phyloP scores from a whole-genome alignment of 805 yeast species.

The Saturnispora zaruensis region DNA sequence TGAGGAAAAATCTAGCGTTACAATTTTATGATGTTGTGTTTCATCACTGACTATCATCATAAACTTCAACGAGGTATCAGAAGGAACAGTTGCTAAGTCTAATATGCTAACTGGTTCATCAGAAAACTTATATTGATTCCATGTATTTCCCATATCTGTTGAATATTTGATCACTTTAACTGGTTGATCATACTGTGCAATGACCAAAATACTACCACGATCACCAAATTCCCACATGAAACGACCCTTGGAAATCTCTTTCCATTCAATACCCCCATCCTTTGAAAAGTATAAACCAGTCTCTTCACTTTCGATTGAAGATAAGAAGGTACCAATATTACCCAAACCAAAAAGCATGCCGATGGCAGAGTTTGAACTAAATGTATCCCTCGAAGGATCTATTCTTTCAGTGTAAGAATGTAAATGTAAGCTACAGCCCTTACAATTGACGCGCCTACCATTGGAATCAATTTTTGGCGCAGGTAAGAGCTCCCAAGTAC shows the following conservation, averaged over 20 bases:
- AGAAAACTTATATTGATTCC: constrained; percentile 60
- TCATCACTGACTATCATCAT: constrained; percentile 50
- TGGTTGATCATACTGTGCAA: constrained; percentile 49
- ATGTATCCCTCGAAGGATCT: constrained; percentile 70
- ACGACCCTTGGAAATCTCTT: constrained; percentile 61
- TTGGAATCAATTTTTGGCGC: constrained; percentile 64
- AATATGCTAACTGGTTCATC: constrained; percentile 45
- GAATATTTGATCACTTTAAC: constrained; percentile 61
- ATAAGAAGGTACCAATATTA: constrained; percentile 64
- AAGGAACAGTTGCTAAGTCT: constrained; percentile 85
- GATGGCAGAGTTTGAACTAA: constrained; percentile 78
- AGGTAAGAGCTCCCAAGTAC: constrained; percentile 63
- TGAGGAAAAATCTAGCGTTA: constrained; percentile 50
- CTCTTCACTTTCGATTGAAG: constrained; percentile 30
- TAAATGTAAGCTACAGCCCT: constrained; percentile 69
- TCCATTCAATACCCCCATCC: constrained; percentile 94
- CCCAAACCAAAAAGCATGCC: constrained; percentile 93
- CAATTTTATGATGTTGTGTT: constrained; percentile 23
- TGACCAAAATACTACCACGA: constrained; percentile 76
- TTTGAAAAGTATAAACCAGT: constrained; percentile 67
- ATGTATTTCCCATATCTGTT: constrained; percentile 68
- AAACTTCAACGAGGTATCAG: constrained; percentile 80
- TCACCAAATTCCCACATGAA: constrained; percentile 96
- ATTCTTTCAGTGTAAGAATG: constrained; percentile 86
- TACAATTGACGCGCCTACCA: constrained; percentile 45